Percentiles rank a stretch among this genome's conserved stretches.
phyloP scores from a whole-genome alignment of 768 basidiomycete species.

The Artomyces pyxidatus region DNA sequence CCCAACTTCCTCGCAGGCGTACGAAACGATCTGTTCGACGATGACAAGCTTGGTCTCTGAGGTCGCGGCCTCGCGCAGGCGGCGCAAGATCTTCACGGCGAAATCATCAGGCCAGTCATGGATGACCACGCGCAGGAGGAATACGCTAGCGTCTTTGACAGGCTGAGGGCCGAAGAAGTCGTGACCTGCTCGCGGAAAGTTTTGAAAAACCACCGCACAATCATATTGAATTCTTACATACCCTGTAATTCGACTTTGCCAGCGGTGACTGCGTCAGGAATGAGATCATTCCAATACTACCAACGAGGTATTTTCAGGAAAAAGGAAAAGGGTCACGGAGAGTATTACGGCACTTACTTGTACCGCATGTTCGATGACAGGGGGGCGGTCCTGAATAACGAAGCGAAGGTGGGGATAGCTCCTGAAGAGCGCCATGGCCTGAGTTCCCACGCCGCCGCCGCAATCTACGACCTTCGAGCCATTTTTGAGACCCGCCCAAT shows the following conservation, averaged over 20 bases:
- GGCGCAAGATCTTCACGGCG: conserved; percentile 18
- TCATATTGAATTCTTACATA: too few relatives aligned
- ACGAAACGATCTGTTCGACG: conserved; percentile 18
- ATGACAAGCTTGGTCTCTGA: conserved; percentile 20
- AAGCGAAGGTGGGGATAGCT: conserved; percentile 2
- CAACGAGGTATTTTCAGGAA: background rate
- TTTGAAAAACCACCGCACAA: background rate
- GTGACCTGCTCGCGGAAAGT: conserved; percentile 21
- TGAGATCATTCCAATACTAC: background rate
- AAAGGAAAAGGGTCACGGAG: too few relatives aligned
- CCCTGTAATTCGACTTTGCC: background rate
- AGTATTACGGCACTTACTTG: too few relatives aligned
- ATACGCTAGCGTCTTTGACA: conserved; percentile 27
- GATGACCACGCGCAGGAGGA: conserved; percentile 23
- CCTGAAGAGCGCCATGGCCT: background rate
- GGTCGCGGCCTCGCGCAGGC: conserved; percentile 18
- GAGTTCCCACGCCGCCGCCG: conserved; percentile 1
- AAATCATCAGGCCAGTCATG: conserved; percentile 29
- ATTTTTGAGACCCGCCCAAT: background rate
- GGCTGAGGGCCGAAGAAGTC: conserved; percentile 33
- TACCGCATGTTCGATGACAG: background rate
- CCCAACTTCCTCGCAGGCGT: conserved; percentile 16
- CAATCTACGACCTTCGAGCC: conserved; percentile 4
- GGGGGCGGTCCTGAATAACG: conserved; percentile 2
- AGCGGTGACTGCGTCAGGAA: background rate